These are phyloP conservation scores for Telopea speciosissima DNA, from an alignment of 177 flowering plant species.

Conservation along the genomic window DNA sequence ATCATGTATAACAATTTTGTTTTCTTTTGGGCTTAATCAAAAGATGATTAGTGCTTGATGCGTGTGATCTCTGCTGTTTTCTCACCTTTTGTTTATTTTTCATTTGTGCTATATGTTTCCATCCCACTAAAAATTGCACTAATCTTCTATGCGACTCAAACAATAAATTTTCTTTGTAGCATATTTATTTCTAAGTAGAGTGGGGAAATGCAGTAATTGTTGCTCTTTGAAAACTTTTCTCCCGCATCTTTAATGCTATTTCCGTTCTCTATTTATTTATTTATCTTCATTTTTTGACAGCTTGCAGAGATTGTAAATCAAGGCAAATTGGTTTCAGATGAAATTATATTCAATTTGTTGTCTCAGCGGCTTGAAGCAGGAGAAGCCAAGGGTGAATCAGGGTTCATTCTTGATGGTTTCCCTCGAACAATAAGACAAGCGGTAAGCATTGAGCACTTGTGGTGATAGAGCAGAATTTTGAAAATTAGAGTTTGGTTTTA, in stretches of 20 bases:
- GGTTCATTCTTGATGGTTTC: slow-evolving; percentile 95
- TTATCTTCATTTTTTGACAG: slow-evolving; percentile 41
- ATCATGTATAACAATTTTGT: too few species aligned
- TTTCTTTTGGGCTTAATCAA: not conserved
- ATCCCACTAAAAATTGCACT: not conserved
- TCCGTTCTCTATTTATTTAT: not conserved
- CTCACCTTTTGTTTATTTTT: not conserved
- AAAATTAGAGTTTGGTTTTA: slow-evolving; percentile 1
- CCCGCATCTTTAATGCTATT: not conserved
- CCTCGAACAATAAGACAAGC: slow-evolving; percentile 95
- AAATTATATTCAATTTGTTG: slow-evolving; percentile 62
- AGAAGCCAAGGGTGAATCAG: slow-evolving; percentile 71
- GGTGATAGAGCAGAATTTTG: not conserved
- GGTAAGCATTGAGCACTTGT: slow-evolving; percentile 35
- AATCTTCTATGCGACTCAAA: not conserved
- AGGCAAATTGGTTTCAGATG: slow-evolving; percentile 91
- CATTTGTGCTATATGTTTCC: too few species aligned
- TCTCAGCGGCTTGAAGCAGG: slow-evolving; percentile 81
- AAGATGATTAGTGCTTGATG: not conserved
- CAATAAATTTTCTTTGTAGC: not conserved
- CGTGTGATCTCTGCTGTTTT: not conserved
- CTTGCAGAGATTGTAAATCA: slow-evolving; percentile 78
- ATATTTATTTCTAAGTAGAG: not conserved
- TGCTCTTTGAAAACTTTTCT: not conserved
- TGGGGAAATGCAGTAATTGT: not conserved